A percentile compares a stretch with the other conserved stretches of the same genome.
Conservation (phyloP, 1,139 yeast genomes). For the Hyphopichia buzzinii region DNA sequence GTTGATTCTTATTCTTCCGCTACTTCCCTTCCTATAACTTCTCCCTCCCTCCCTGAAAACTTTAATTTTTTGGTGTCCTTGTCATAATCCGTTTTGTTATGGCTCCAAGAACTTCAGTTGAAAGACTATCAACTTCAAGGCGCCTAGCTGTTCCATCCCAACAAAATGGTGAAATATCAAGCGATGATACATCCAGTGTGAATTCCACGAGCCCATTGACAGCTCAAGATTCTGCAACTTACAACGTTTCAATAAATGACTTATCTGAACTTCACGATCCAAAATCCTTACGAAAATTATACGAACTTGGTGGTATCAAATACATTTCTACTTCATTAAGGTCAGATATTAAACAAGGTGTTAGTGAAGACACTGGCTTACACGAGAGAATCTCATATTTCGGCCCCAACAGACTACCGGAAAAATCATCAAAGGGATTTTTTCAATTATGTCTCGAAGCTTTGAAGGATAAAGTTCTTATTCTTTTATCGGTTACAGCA, state of each 20-base stretch:
- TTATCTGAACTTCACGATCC: slow-evolving; percentile 52
- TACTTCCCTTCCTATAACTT: too few species aligned
- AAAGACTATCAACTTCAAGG: slow-evolving; percentile 3
- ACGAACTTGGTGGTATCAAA: slow-evolving; percentile 43
- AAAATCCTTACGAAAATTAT: slow-evolving; percentile 41
- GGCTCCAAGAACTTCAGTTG: slow-evolving; percentile 7
- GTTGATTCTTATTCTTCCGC: too few species aligned
- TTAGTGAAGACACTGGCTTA: slow-evolving; percentile 33
- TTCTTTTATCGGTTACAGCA: slow-evolving; percentile 82
- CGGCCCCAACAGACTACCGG: slow-evolving; percentile 74
- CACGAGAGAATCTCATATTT: slow-evolving; percentile 44
- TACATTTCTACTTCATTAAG: slow-evolving; percentile 26
- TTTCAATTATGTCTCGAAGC: slow-evolving; percentile 75
- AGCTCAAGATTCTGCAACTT: neutral
- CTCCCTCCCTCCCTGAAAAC: too few species aligned
- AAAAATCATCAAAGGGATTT: slow-evolving; percentile 64
- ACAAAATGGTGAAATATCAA: neutral
- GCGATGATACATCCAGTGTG: slow-evolving; percentile 4
- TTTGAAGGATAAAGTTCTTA: slow-evolving; percentile 85
- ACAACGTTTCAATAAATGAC: slow-evolving; percentile 14
- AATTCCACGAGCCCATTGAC: slow-evolving; percentile 2
- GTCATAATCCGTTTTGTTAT: too few species aligned
- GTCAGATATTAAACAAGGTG: slow-evolving; percentile 45
- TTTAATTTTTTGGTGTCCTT: too few species aligned
- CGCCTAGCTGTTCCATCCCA: slow-evolving; percentile 1